phyloP scores from a whole-genome alignment of 768 basidiomycete species.

The Leccinum subtestaceum region DNA sequence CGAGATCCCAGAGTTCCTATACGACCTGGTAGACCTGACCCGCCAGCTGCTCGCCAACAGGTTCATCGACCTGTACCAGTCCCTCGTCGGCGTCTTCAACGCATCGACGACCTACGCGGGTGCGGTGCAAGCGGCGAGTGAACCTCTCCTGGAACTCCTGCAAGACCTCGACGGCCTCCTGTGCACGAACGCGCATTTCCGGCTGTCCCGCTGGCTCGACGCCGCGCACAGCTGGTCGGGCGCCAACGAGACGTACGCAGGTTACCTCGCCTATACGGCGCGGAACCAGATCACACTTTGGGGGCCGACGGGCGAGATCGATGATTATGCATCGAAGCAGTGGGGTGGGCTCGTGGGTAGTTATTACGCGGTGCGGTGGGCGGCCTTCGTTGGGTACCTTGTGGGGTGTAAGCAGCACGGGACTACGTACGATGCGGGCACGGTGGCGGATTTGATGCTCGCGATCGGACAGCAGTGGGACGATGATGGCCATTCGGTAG shows the following conservation, averaged over 20 bases:
- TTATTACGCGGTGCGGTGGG: slow-evolving; percentile 38
- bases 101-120: slow-evolving; percentile 16
- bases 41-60: slow-evolving; percentile 40
- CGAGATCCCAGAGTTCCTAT: slow-evolving; percentile 33
- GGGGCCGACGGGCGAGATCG: slow-evolving; percentile 41
- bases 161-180: slow-evolving; percentile 36
- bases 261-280: slow-evolving; percentile 38
- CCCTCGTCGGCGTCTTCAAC: slow-evolving; percentile 31
- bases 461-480: slow-evolving; percentile 35
- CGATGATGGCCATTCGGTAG: background rate
- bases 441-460: slow-evolving; percentile 27
- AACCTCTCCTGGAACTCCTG: slow-evolving; percentile 32
- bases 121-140: slow-evolving; percentile 23
- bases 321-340: slow-evolving; percentile 44
- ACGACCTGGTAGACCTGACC: slow-evolving; percentile 39
- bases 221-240: slow-evolving; percentile 32
- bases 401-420: slow-evolving; percentile 26
- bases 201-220: slow-evolving; percentile 37
- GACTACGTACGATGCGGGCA: slow-evolving; percentile 28
- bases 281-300: slow-evolving; percentile 44
- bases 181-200: slow-evolving; percentile 31
- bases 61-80: slow-evolving; percentile 34
- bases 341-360: slow-evolving; percentile 39
- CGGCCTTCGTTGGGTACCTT: slow-evolving; percentile 35
- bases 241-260: slow-evolving; percentile 30